Base-by-base conservation (phyloP, 2,329 filamentous ascomycete species). In the Colletotrichum sp. region DNA sequence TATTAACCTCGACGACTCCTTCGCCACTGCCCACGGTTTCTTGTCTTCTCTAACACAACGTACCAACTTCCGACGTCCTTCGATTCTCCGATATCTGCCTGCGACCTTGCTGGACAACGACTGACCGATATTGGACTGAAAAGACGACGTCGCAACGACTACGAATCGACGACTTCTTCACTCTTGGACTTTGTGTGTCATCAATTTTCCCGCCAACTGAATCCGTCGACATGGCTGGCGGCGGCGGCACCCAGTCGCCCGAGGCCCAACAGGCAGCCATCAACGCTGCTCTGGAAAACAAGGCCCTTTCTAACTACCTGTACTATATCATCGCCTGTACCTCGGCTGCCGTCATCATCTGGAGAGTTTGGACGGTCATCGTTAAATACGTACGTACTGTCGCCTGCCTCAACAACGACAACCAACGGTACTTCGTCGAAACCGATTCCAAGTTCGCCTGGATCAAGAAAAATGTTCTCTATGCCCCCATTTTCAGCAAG, bases 391-490 rank as follows among this genome's bases (percentile, higher is more conserved):
- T 96, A 48, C 92, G 96, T 78, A 93, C 91, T 30, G 88, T 98
- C 60, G 90, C 94, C 57, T 95, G 93, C 81, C 90, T 98, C 79
- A 93, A 91, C 86, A 95, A 95, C 85, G 93, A 95, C 78, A 93
- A 89, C 2, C 96, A 98, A 84, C 89, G 91, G 76, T 98, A 95
- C 86, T 98, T 96, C 82, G 90, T 93, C 62, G 86, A 88, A 28
- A 90, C 94, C 8, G 88, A 88, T 8, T 79, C 82, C 16, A 87
- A 86, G 57, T 84, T 86, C 72, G 87, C 93, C n/a, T 91, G 88
- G 84, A 86, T 95, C 78, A 93, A 95, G 87, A 91, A 90, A 81
- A 89, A 94, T 79, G 78, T 95, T 24, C 86, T 91, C 55, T 92
- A 94, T 79, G 92, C 93, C 3, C 93, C 93, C 5, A 84, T 94